Conservation (phyloP, 495 filamentous ascomycete genomes). For the Chlorociboria aeruginascens region DNA sequence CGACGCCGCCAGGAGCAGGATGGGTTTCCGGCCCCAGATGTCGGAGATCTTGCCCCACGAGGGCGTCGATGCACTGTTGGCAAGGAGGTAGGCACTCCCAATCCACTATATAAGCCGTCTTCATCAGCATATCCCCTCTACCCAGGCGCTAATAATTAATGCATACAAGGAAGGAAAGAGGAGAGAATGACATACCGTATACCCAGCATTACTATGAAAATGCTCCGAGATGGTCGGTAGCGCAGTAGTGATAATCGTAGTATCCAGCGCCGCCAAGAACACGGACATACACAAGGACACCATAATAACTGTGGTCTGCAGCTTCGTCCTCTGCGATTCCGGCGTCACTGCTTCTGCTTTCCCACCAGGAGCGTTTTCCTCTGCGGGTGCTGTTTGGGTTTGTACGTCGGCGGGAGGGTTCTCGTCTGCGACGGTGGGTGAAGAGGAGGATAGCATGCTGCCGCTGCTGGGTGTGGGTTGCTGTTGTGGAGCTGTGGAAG, state of each 20-base stretch:
- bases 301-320: constrained; percentile 17
- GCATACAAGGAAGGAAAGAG: too few relatives aligned
- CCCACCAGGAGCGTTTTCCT: neutral
- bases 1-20: constrained; percentile 58
- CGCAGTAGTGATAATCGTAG: constrained; percentile 38
- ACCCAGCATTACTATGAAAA: constrained; percentile 50
- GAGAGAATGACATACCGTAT: constrained; percentile 28
- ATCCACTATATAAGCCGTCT: constrained; percentile 39
- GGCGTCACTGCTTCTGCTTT: neutral
- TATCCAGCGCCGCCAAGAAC: constrained; percentile 44
- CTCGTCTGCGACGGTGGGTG: too few relatives aligned
- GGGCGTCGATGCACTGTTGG: constrained; percentile 54
- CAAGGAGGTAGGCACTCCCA: constrained; percentile 57
- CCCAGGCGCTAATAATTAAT: too few relatives aligned
- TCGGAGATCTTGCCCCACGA: constrained; percentile 78
- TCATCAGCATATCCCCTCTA: too few relatives aligned
- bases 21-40: constrained; percentile 76
- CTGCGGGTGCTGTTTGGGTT: too few relatives aligned
- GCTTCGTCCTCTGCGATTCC: constrained; percentile 14
- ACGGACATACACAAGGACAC: constrained; percentile 33
- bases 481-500: too few relatives aligned
- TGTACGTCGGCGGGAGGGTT: too few relatives aligned
- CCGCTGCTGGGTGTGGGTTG: too few relatives aligned
- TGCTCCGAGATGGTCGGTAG: constrained; percentile 50
- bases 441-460: too few relatives aligned